Conservation (phyloP, 305 asterid species). For the Lippia alba region DNA sequence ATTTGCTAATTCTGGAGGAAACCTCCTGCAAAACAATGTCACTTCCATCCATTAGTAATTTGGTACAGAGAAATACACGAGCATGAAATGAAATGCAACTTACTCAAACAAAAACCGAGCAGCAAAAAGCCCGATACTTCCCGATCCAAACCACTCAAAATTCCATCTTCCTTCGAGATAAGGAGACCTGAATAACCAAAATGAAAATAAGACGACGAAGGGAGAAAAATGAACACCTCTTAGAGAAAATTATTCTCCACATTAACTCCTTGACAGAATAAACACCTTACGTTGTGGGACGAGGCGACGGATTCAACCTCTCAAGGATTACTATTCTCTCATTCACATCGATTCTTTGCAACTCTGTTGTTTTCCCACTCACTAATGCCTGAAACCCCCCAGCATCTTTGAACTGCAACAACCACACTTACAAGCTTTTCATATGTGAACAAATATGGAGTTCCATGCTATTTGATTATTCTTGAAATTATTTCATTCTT, state of each 20-base stretch:
- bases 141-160: conserved; percentile 69
- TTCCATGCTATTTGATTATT: conserved; percentile 11
- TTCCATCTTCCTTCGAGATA: conserved; percentile 49
- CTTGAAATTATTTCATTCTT: background rate
- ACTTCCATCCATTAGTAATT: background rate
- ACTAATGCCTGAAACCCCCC: conserved; percentile 69
- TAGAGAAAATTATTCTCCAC: background rate
- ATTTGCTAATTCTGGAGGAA: conserved; percentile 60
- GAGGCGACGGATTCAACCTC: conserved; percentile 36
- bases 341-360: conserved; percentile 69
- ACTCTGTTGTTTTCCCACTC: conserved; percentile 59
- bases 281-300: conserved; percentile 75
- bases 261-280: conserved; percentile 4
- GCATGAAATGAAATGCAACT: conserved; percentile 29
- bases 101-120: conserved; percentile 59
- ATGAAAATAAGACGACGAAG: background rate
- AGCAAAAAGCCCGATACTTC: conserved; percentile 55
- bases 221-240: conserved; percentile 24
- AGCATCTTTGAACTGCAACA: conserved; percentile 64
- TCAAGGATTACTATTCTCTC: conserved; percentile 68
- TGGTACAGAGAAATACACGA: background rate
- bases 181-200: conserved; percentile 43
- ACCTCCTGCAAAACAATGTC: conserved; percentile 51
- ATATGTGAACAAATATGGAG: background rate
- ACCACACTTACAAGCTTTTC: background rate